phyloP scores from a whole-genome alignment of 2,329 filamentous ascomycete species.

The Exophiala phaeomuriformis region DNA sequence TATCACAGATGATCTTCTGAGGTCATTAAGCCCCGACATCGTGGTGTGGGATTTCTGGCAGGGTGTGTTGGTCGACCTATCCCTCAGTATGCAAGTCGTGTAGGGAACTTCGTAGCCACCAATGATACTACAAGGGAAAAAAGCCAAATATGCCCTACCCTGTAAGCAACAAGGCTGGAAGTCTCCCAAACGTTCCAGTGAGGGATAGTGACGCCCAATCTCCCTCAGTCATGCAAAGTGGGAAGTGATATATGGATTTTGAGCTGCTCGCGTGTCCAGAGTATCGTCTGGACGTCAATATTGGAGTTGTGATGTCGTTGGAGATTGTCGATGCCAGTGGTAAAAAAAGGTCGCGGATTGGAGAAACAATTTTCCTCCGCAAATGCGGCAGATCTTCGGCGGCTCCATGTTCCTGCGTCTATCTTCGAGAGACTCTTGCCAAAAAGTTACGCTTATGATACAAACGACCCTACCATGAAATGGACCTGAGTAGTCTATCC shows the following conservation, averaged over 20 bases:
- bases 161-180: background rate
- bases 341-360: background rate
- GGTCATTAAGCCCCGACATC: slow-evolving; percentile 3
- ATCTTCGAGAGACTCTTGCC: background rate
- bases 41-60: background rate
- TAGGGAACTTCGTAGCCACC: too few species aligned
- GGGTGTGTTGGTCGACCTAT: background rate
- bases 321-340: background rate
- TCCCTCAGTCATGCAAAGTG: too few species aligned
- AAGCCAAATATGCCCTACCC: too few species aligned
- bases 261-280: background rate
- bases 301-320: background rate
- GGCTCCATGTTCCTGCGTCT: background rate
- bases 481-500: slow-evolving; percentile 41
- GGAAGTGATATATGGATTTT: too few species aligned
- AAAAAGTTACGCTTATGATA: background rate
- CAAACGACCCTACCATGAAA: background rate
- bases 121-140: too few species aligned
- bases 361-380: slow-evolving; percentile 1
- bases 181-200: background rate
- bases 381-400: background rate
- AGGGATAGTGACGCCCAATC: background rate
- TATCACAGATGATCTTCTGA: slow-evolving; percentile 9
- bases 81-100: too few species aligned
- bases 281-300: background rate